Percentiles rank a stretch among this genome's conserved stretches.
These are phyloP conservation scores for Plasmopara halstedii DNA, from an alignment of 352 stramenopile species.

Conservation along the genomic window DNA sequence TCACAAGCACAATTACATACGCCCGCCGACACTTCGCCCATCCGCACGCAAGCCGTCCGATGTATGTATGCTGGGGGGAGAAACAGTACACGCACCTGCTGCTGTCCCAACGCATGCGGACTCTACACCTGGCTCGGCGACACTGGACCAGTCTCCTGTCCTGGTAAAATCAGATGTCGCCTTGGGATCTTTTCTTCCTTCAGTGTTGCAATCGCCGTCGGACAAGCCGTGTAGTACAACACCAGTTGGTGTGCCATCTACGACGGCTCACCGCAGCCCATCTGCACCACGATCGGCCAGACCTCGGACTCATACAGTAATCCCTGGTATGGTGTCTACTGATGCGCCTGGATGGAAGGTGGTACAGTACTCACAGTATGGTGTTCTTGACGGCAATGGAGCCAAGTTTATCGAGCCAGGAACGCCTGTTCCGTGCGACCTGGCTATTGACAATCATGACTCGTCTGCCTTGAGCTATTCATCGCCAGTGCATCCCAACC, in stretches of 20 bases:
- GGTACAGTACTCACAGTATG: background rate
- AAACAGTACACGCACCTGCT: background rate
- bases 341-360: background rate
- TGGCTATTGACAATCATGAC: background rate
- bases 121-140: background rate
- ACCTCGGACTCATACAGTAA: background rate
- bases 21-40: background rate
- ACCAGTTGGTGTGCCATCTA: background rate
- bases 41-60: background rate
- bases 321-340: background rate
- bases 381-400: background rate
- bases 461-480: background rate
- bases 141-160: too few relatives aligned
- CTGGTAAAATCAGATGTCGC: too few relatives aligned
- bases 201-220: too few relatives aligned
- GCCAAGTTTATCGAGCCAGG: background rate
- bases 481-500: background rate
- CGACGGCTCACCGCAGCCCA: background rate
- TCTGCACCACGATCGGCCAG: background rate
- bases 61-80: background rate
- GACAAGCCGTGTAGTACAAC: too few relatives aligned
- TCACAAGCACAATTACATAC: background rate
- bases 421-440: background rate
- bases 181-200: too few relatives aligned
- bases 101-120: background rate